Base-by-base conservation (phyloP, 2,329 filamentous ascomycete genomes). In the Ceratocystis variospora region DNA sequence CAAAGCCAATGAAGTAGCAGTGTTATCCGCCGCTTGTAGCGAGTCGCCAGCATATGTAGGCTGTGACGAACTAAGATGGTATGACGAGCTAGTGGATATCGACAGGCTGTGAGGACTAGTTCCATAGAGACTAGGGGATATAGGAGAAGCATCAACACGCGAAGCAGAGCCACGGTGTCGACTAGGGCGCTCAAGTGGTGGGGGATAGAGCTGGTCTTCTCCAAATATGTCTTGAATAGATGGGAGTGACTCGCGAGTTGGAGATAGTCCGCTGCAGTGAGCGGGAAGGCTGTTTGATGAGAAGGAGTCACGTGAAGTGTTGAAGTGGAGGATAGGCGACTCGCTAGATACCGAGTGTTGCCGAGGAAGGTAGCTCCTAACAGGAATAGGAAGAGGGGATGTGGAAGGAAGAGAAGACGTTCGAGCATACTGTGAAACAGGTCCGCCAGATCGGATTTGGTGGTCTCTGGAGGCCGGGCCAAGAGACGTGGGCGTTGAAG, bases 11-110 rank as follows among this genome's bases (percentile, higher is more conserved):
- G 44, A 17, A 5, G 55, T n/a, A 8, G 63, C 50, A 12, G 48
- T 59, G 28, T 59, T 48, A 25, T 48, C 48, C 15, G 37, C 15
- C 5, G 50, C 53, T 37, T 19, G 8, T 15, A 31, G 17, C 15
- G 44, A 53, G n/a, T 68, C 66, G 12, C 62, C 33, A 1, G 59
- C 61, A 19, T 66, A 64, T 7, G 63, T 57, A 7, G 63, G 66
- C 6, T 68, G 59, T 1, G 66, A 68, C 5, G 66, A 68, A 17
- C 66, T 68, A 10, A 68, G 31, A 25, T 68, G 66, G 46, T 68
- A 68, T 25, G 63, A 57, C 22, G 63, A 57, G 19, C 28, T n/a
- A 8, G 61, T 46, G 25, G 61, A 48, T 22, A 67, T 31, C 5
- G 66, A 64, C 7, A 64, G 63, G 28, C 55, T 63, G 7, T 63